Evolutionary conservation across 2,329 filamentous ascomycete species (phyloP), one percentile per base, ranked within the genome.

Genomic region (Calonectria ilicicola): DNA sequence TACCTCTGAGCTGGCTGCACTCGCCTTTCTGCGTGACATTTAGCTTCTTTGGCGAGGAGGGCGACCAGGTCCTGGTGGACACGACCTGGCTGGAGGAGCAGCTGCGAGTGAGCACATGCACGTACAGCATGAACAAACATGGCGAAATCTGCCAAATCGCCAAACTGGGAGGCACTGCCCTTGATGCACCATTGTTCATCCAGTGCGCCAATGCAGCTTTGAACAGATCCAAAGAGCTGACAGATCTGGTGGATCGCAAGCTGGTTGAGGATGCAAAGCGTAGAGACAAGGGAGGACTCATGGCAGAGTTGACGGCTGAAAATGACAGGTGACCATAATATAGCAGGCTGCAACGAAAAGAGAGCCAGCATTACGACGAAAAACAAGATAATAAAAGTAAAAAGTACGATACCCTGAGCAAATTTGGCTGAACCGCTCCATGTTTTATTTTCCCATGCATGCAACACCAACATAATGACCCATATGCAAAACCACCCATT

Each of bases 11-110:
- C 79, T 95, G 98, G 87, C 90, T 98, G 76, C 97, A 98, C 85
- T 94, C 95, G 78, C 97, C 97, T 1, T 93, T 98, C 67, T 98
- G 96, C 81, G 89, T 98, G 56, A 98, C 95, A 0, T 98, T 98
- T 84, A 94, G 92, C 79, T 96, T 95, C 81, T 98, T 94, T 84
- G 88, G 91, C 80, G 89, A 93, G 35, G 91, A 93, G 42, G 94
- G 92, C 6, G 93, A 94, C 76, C 81, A 77, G 21, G 89, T 94
- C 51, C 80, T 96, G 66, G 82, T 94, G n/a, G 94, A 97, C 83
- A 89, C 94, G 3, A 93, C 89, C 51, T 87, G 91, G 82, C 83
- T 94, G 46, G 94, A 97, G 85, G 94, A 97, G 85, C 93, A 95
- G 82, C 87, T 95, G 70, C 88, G 93, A 23, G 89, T 93, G 46